Evolutionary conservation across 2,329 filamentous ascomycete genomes (phyloP), one percentile per base, ranked within the genome.

Genomic region (Fusarium secorum): DNA sequence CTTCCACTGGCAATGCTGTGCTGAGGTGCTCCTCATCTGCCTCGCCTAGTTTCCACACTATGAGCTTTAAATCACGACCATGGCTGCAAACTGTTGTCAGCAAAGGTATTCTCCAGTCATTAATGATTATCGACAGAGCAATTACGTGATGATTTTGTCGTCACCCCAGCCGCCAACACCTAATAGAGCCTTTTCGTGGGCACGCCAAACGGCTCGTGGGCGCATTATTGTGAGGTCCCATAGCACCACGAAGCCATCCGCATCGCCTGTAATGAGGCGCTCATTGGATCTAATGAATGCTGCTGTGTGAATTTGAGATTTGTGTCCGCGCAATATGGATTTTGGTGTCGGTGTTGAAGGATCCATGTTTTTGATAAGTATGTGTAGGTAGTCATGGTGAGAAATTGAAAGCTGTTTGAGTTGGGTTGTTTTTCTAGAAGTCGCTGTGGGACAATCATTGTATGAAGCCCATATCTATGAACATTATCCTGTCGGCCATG

Each of bases 221-320:
- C 96, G 88, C 84, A 97, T 95, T 55, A 90, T 93, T 30, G 91
- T 87, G 41, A 97, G 83, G 78, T 93, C 91, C 96, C 96, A 99
- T 26, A 94, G 83, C 11, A 97, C 87, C 36, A 97, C 85, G 86
- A 92, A 98, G 64, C 96, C 96, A 44, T 97, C 93, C 13, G 94
- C 93, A 81, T 99, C 96, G 38, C 93, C 95, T 1, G 94, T 96
- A 17, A 93, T 84, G 10, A 99, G 89, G 36, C 93, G 91, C 63
- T 88, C 86, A 78, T 98, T 97, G 42, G 83, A 80, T 57, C 88
- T 86, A 72, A 93, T 85, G 78, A 98, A 95, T 56, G 87, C 83
- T 7, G 95, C 86, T 24, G 89, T 88, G 78, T 98, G 94, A 51
- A 98, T 90, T 71, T 94, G 90, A 1, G 92, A 87, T 59, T 88